Conservation (phyloP, 257 asterid species). For the Solanum ossicruentum region DNA sequence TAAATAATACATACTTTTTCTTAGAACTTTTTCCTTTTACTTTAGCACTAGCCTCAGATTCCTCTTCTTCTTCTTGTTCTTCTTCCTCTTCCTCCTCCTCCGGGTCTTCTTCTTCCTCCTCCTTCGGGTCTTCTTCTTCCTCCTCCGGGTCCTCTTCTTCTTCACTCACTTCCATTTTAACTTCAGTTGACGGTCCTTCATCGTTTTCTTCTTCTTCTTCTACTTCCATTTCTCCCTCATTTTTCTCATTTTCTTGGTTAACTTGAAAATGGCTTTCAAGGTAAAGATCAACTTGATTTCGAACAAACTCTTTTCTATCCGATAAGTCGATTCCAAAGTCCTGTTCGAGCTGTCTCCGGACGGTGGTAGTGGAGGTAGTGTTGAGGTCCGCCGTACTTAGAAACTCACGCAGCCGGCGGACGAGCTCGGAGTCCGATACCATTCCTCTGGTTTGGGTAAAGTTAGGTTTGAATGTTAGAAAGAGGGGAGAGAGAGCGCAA, state of each 20-base stretch:
- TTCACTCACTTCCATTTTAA: constrained; percentile 1
- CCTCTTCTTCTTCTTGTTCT: constrained; percentile 3
- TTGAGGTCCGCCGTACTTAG: constrained; percentile 73
- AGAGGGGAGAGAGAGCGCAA: neutral
- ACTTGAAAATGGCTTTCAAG: constrained; percentile 37
- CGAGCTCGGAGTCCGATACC: constrained; percentile 72
- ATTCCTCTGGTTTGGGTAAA: constrained; percentile 24
- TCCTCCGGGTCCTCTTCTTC: neutral
- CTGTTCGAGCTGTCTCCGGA: constrained; percentile 75
- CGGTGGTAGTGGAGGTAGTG: constrained; percentile 52
- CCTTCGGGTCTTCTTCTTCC: constrained; percentile 15
- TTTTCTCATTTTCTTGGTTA: constrained; percentile 17
- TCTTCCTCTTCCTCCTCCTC: constrained; percentile 12
- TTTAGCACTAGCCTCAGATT: constrained; percentile 1
- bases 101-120: constrained; percentile 18
- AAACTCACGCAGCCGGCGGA: constrained; percentile 53
- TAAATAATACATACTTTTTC: neutral
- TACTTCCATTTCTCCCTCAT: neutral
- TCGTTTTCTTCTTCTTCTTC: neutral
- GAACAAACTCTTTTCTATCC: constrained; percentile 48
- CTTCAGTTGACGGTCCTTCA: constrained; percentile 4
- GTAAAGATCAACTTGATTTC: constrained; percentile 67
- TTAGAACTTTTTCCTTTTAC: neutral
- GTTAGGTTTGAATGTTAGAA: neutral
- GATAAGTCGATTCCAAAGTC: constrained; percentile 85